These are phyloP conservation scores for Cardamine resedifolia DNA, from an alignment of 345 rosid species.

Conservation along the genomic window DNA sequence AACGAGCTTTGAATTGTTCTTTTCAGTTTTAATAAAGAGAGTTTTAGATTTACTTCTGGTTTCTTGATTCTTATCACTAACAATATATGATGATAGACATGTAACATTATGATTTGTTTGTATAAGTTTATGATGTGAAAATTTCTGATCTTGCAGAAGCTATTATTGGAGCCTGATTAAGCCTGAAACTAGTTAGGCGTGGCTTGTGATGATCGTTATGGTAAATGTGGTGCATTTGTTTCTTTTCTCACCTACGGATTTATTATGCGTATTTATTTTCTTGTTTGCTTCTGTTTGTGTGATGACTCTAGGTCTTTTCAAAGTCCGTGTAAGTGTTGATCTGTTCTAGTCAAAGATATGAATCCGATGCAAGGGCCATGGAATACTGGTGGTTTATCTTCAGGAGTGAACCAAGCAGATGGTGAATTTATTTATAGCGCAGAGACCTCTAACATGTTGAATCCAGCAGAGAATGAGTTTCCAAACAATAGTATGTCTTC, in stretches of 20 bases:
- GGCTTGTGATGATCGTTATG: conserved; percentile 20
- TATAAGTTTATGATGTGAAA: conserved; percentile 13
- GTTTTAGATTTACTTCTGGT: neutral
- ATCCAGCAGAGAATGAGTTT: conserved; percentile 48
- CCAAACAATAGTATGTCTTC: conserved; percentile 47
- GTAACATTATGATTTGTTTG: neutral
- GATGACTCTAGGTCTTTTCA: conserved; percentile 37
- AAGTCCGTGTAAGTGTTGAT: conserved; percentile 18
- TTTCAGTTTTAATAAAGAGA: neutral
- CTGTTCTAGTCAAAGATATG: conserved; percentile 35
- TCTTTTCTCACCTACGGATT: conserved; percentile 10
- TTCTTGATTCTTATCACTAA: neutral
- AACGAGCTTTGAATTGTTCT: neutral
- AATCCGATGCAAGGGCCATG: conserved; percentile 64
- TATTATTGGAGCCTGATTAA: conserved; percentile 11
- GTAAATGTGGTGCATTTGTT: conserved; percentile 28
- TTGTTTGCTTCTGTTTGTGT: conserved; percentile 29
- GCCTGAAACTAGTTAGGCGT: conserved; percentile 25
- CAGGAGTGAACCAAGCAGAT: conserved; percentile 55
- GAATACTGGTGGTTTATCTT: conserved; percentile 47
- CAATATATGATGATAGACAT: neutral
- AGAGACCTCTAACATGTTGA: conserved; percentile 45
- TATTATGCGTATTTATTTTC: conserved; percentile 16
- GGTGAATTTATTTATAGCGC: conserved; percentile 49
- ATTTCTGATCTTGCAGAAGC: conserved; percentile 27